Conservation (phyloP, 129 eudicot species). For the Logfia minima region DNA sequence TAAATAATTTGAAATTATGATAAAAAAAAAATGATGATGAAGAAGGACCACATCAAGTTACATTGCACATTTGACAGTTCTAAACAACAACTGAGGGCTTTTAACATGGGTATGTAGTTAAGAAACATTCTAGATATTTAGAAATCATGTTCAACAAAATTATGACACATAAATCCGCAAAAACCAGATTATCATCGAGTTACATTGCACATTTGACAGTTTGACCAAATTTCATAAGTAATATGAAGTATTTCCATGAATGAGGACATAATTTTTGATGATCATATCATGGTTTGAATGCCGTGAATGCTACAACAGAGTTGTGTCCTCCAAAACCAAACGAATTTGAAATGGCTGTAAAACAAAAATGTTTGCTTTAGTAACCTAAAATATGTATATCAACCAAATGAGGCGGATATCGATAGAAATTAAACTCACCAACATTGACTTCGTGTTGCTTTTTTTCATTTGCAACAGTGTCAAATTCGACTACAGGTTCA, state of each 20-base stretch:
- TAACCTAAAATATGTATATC: no score
- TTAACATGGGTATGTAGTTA: not conserved
- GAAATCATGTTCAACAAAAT: no score
- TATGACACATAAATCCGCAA: not conserved
- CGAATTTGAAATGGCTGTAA: conserved; percentile 4
- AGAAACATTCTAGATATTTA: no score
- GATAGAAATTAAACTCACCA: not conserved
- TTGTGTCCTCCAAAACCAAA: conserved; percentile 6
- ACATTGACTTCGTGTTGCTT: not conserved
- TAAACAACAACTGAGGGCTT: not conserved
- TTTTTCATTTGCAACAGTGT: not conserved
- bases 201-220: not conserved
- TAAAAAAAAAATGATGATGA: no score
- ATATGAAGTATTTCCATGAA: not conserved
- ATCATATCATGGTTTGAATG: not conserved
- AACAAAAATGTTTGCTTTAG: not conserved
- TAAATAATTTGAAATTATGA: no score
- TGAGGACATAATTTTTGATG: not conserved
- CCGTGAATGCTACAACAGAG: not conserved
- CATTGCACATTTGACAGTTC: no score
- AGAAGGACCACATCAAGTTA: no score
- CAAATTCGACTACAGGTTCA: not conserved
- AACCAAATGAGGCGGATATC: no score
- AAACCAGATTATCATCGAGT: not conserved
- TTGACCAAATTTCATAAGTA: not conserved